Evolutionary conservation across 2,329 filamentous ascomycete species (phyloP).

Genomic region (Exserohilum turcica): DNA sequence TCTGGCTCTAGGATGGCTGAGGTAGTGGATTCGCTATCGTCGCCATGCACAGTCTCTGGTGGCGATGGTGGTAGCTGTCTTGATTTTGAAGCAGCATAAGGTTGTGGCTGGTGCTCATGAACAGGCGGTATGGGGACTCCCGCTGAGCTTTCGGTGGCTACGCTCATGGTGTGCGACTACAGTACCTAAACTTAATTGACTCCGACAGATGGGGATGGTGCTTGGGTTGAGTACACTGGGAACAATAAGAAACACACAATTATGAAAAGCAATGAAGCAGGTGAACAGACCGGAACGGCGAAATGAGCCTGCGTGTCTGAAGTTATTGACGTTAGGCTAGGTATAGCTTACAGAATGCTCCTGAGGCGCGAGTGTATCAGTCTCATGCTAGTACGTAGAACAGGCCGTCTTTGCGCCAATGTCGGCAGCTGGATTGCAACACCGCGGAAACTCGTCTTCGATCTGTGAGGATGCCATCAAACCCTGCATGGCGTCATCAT

Average conservation of each 20-base stretch:
- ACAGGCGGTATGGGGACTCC: constrained; percentile 23
- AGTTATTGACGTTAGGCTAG: neutral
- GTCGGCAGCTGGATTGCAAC: constrained; percentile 11
- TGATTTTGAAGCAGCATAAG: constrained; percentile 19
- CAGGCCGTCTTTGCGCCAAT: constrained; percentile 12
- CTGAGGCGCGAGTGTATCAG: constrained; percentile 12
- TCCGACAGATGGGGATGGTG: neutral
- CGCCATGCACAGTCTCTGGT: constrained; percentile 43
- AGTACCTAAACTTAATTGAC: neutral
- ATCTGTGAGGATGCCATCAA: constrained; percentile 30
- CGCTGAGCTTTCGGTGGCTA: constrained; percentile 14
- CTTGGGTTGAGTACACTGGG: neutral
- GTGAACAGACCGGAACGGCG: neutral
- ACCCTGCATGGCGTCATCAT: constrained; percentile 26
- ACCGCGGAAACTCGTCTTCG: constrained; percentile 24
- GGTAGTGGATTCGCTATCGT: constrained; percentile 30
- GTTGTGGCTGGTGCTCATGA: constrained; percentile 24
- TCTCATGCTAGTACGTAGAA: constrained; percentile 15
- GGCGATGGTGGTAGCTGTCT: constrained; percentile 42
- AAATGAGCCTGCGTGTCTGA: neutral
- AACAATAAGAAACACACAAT: neutral
- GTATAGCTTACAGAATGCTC: neutral
- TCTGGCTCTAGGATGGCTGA: constrained; percentile 25
- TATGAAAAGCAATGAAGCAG: neutral
- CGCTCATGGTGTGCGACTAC: constrained; percentile 24